Percentiles rank a stretch among this genome's conserved stretches.
Evolutionary conservation across 208 protist species (phyloP).

Genomic region (Trypanosoma lewisi): DNA sequence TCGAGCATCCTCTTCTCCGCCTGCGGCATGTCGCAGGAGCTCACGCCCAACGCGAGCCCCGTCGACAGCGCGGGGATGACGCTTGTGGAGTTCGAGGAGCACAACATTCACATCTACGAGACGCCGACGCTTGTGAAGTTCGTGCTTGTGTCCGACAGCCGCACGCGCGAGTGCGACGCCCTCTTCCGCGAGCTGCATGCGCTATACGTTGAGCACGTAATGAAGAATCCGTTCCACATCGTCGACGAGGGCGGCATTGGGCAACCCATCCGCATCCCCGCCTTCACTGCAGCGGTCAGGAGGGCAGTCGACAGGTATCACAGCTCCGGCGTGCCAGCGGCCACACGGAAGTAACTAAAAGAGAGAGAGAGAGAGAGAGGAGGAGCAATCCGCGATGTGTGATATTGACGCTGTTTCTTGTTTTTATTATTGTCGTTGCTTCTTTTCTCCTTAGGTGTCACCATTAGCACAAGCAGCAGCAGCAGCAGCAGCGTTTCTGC

Average conservation of each 20-base stretch:
- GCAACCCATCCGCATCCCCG: constrained; percentile 79
- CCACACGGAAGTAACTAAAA: neutral
- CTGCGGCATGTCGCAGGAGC: constrained; percentile 83
- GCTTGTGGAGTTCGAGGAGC: constrained; percentile 78
- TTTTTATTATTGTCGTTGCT: too few species aligned
- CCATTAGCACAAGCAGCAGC: too few species aligned
- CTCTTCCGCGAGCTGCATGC: constrained; percentile 72
- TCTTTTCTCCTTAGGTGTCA: too few species aligned
- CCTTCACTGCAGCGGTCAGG: constrained; percentile 67
- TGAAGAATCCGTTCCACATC: constrained; percentile 86
- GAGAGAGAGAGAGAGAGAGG: neutral
- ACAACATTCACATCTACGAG: constrained; percentile 88
- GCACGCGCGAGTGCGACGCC: constrained; percentile 43
- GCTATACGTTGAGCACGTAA: constrained; percentile 73
- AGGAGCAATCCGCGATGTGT: neutral
- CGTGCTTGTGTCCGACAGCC: constrained; percentile 71
- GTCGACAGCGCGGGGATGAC: constrained; percentile 80
- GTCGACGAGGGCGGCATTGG: constrained; percentile 82
- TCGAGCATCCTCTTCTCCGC: constrained; percentile 86
- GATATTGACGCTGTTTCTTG: too few species aligned
- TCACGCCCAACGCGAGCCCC: constrained; percentile 79
- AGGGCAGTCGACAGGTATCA: constrained; percentile 50
- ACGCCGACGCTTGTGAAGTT: constrained; percentile 78
- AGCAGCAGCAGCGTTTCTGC: neutral
- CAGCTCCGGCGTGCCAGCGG: neutral